Conservation (phyloP, 345 rosid species). For the Syzygium aqueum region DNA sequence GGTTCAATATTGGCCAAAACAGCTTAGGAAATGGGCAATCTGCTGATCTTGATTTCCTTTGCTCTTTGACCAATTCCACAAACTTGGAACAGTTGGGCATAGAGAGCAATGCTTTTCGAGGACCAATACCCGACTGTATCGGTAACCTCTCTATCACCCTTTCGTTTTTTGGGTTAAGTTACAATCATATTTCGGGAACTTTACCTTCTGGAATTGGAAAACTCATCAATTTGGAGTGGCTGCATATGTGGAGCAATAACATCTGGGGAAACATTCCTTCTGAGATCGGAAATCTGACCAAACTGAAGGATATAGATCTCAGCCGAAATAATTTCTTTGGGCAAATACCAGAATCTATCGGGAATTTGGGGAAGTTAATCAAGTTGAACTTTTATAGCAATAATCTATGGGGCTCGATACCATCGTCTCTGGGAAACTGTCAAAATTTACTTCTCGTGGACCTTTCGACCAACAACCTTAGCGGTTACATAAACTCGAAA, state of each 20-base stretch:
- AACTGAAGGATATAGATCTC: not conserved
- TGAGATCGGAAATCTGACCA: not conserved
- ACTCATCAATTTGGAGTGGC: not conserved
- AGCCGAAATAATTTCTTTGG: not conserved
- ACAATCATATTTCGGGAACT: not conserved
- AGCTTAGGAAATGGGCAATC: too few species aligned
- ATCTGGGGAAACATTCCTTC: conserved; percentile 1
- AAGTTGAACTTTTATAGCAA: not conserved
- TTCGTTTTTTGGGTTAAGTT: accelerated
- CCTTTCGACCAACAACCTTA: not conserved
- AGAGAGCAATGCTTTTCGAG: too few species aligned
- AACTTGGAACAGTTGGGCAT: too few species aligned
- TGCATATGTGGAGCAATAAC: not conserved
- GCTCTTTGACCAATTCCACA: too few species aligned
- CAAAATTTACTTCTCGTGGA: not conserved
- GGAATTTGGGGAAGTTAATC: not conserved
- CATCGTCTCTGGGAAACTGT: not conserved
- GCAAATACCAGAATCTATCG: conserved; percentile 1
- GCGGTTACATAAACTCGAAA: not conserved
- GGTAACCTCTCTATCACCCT: too few species aligned
- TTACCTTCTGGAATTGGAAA: conserved; percentile 3
- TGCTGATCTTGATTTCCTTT: too few species aligned
- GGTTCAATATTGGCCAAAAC: too few species aligned
- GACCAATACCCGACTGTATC: too few species aligned
- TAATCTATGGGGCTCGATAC: not conserved